Base-by-base conservation (phyloP, 495 filamentous ascomycete species). In the Xylaria nigripes region DNA sequence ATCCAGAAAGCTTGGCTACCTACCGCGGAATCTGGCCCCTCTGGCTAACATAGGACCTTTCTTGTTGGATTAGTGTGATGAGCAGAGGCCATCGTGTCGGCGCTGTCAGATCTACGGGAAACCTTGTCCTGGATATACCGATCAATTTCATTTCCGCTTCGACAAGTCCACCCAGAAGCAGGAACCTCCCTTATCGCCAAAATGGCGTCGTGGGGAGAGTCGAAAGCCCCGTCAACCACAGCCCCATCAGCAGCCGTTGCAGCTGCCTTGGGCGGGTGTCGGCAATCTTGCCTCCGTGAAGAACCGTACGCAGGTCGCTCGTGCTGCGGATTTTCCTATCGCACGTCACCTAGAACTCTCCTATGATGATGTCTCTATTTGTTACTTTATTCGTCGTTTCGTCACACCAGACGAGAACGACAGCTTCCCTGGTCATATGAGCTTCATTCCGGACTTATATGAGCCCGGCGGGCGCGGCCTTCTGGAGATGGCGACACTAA, bases 61-160 rank as follows among this genome's bases (percentile, higher is more conserved):
- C 13, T 23, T 43, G 16, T 13, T 9, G 52, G 24, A 23, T 2
- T 29, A 64, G 58, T 64, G 61, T 29, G 61, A 61, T 42, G 61
- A 64, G 32, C 27, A 23, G 13, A 55, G 51, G 27, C 61, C 61
- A 1, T 61, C 55, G 13, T 64, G 61, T 45, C 61, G 49, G 19
- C 61, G 58, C 16, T 64, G 61, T 50, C 41, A 21, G 9, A 55
- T 57, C 45, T 64, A 64, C 53, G 58, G 58, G 22, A 61, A 57
- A 34, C 54, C 54, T 42, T 64, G 61, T 45, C 45, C 58, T 1
- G 58, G 61, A 12, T 64, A 64, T 51, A 54, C 61, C 40, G 61
- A 64, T 45, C 58, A 61, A 38, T 61, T 64, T 29, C 58, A 61
- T 36, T 64, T 64, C 56, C 44, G 61, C 24, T 55, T 61, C 47